phyloP scores from a whole-genome alignment of 2,329 filamentous ascomycete species.

The Exutisphaerella laricina region DNA sequence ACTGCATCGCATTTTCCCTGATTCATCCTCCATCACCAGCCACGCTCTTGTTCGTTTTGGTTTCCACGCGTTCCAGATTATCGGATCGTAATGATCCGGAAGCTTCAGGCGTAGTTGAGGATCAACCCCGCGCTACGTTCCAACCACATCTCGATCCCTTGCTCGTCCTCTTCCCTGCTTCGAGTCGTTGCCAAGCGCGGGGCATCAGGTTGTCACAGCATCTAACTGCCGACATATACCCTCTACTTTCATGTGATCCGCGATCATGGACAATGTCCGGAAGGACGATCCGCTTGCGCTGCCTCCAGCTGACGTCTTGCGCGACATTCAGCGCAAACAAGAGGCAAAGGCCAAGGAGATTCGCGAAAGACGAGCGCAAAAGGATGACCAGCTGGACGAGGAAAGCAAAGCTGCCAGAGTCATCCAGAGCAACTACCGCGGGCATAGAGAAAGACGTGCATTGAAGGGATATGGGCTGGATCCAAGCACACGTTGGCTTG shows the following conservation, averaged over 20 bases:
- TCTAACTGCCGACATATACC: not conserved
- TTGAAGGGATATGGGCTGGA: slow-evolving; percentile 63
- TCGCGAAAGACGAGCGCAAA: slow-evolving; percentile 13
- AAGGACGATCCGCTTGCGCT: slow-evolving; percentile 21
- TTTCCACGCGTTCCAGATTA: no score
- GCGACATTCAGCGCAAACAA: slow-evolving; percentile 33
- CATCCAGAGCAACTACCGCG: slow-evolving; percentile 62
- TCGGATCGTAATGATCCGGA: no score
- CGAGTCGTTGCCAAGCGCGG: slow-evolving; percentile 1
- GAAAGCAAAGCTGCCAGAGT: slow-evolving; percentile 27
- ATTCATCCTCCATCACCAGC: no score
- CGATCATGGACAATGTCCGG: not conserved
- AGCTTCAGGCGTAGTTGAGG: no score
- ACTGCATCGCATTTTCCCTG: no score
- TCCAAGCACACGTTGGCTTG: slow-evolving; percentile 64
- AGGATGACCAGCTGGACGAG: slow-evolving; percentile 11
- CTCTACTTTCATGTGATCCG: not conserved
- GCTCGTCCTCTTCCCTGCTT: no score
- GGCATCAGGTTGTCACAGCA: not conserved
- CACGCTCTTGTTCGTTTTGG: no score
- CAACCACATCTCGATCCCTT: no score
- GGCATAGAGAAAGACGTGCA: slow-evolving; percentile 67
- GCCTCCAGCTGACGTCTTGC: slow-evolving; percentile 30
- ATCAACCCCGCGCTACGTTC: no score
- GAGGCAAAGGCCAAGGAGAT: slow-evolving; percentile 28